Evolutionary conservation across 179 eudicot species (phyloP), one percentile per base, ranked within the genome.

Genomic region (Carnegiea gigantea): DNA sequence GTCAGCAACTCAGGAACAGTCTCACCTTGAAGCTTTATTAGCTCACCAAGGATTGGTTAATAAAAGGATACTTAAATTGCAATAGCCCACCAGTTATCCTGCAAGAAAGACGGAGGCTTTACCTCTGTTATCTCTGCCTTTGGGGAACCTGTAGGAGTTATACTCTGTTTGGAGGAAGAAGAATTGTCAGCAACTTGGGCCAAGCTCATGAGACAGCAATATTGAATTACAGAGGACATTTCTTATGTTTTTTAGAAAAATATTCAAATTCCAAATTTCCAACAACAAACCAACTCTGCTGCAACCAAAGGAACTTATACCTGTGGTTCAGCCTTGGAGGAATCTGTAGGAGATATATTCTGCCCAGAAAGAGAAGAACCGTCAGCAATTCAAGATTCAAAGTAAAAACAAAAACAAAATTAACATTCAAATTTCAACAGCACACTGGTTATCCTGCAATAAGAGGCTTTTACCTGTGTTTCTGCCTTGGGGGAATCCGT

Each of bases 401-500:
- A 40, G 14, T 9, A 9, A 48, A 48, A 48, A 13, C 3, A 48
- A 11, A 21, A n/a, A 60, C 10, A 60, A n/a, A 21, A 60, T 3
- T 20, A 5, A 1, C 10, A 24, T 23, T 60, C 40, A 67, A 70
- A 15, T 33, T 30, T 30, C 73, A 70, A 36, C 44, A 36, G 11
- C 21, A 36, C 73, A 36, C 4, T 43, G 14, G n/a, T 17, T 70
- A 70, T 28, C 21, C n/a, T 70, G 11, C 46, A 70, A 70, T 68
- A 70, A 70, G 43, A 6, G 2, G 4, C 46, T 30, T 70, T 2
- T 33, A 70, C 73, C 73, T 70, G 21, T 70, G 73, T 70, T 70
- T 70, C 73, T 70, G 23, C 73, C 23, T 30, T 70, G 40, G 73
- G 73, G 46, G 73, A 70, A 70, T 70, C 43, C 15, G 73, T 15